These are phyloP conservation scores for Piper betle DNA, from an alignment of 164 flowering plant genomes.

Conservation along the genomic window DNA sequence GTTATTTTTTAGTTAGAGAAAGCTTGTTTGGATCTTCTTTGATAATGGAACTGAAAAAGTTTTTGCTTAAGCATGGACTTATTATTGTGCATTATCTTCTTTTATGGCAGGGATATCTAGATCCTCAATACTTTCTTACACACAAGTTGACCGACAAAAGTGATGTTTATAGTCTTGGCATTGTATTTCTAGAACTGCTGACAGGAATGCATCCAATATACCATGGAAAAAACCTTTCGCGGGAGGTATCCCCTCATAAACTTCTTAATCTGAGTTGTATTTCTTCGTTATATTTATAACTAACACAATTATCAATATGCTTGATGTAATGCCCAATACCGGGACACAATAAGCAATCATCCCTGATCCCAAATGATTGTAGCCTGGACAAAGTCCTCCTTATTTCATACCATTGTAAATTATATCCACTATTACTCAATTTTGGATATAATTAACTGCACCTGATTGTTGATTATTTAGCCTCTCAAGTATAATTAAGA, in stretches of 20 bases:
- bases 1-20: too few relatives aligned
- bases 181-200: neutral
- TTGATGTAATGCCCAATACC: too few relatives aligned
- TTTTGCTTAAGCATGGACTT: neutral
- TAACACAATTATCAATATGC: neutral
- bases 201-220: neutral
- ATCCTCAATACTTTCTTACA: neutral
- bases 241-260: neutral
- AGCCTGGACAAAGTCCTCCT: too few relatives aligned
- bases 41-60: too few relatives aligned
- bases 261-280: neutral
- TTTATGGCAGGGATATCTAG: neutral
- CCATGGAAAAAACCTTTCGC: neutral
- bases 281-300: neutral
- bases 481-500: too few relatives aligned
- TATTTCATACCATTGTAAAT: too few relatives aligned
- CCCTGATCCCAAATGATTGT: too few relatives aligned
- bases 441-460: too few relatives aligned
- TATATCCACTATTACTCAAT: too few relatives aligned
- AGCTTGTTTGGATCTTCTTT: too few relatives aligned
- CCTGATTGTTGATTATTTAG: too few relatives aligned
- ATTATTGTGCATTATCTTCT: neutral
- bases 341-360: too few relatives aligned
- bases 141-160: neutral
- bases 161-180: neutral